phyloP scores from a whole-genome alignment of 768 basidiomycete genomes.

The Tephrocybe sp. region DNA sequence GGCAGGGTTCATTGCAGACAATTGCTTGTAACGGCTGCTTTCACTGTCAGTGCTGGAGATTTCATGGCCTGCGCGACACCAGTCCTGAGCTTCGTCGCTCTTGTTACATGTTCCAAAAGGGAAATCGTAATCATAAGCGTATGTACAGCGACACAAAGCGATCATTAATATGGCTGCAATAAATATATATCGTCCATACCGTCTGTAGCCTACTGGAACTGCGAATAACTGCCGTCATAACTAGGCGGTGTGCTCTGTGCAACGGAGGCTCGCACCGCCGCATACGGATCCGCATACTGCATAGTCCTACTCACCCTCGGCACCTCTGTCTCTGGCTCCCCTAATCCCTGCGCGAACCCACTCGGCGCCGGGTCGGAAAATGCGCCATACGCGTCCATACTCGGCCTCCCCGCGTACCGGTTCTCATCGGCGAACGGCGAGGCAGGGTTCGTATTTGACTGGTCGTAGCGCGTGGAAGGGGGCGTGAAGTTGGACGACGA shows the following conservation, averaged over 20 bases:
- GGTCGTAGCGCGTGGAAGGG: slow-evolving; percentile 8
- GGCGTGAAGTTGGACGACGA: neutral
- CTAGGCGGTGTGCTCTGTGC: slow-evolving; percentile 40
- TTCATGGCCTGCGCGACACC: too few species aligned
- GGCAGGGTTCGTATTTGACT: neutral
- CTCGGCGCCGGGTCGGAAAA: slow-evolving; percentile 86
- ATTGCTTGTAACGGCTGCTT: slow-evolving; percentile 17
- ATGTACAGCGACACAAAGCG: too few species aligned
- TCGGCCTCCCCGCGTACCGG: slow-evolving; percentile 49
- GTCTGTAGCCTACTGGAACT: slow-evolving; percentile 50
- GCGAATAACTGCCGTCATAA: slow-evolving; percentile 56
- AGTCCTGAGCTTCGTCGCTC: too few species aligned
- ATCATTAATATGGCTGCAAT: too few species aligned
- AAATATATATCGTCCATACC: too few species aligned
- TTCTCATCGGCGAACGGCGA: slow-evolving; percentile 57
- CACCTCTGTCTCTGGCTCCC: slow-evolving; percentile 43
- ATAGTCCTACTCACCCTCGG: slow-evolving; percentile 83
- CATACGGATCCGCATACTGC: slow-evolving; percentile 92
- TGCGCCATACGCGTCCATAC: slow-evolving; percentile 88
- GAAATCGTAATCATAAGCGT: too few species aligned
- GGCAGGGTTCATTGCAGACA: slow-evolving; percentile 31
- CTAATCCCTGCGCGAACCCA: slow-evolving; percentile 46
- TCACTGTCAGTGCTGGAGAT: too few species aligned
- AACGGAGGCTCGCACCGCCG: slow-evolving; percentile 70
- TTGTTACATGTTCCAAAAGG: too few species aligned